These are phyloP conservation scores for Hypoxylon lienhwacheense DNA, from an alignment of 495 filamentous ascomycete species.

Conservation along the genomic window DNA sequence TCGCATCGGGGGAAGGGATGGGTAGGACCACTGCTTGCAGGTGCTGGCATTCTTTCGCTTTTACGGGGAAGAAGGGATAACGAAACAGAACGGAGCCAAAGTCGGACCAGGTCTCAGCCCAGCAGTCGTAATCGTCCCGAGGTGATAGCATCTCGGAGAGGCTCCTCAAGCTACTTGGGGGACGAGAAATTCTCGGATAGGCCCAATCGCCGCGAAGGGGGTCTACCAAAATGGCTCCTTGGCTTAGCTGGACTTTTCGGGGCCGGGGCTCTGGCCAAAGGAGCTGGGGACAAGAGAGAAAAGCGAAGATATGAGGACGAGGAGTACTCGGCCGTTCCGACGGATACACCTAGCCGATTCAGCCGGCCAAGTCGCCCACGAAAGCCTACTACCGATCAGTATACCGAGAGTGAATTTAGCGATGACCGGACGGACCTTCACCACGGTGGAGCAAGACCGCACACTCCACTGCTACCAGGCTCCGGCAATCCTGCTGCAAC, in stretches of 20 bases:
- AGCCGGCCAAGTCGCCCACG: conserved; percentile 42
- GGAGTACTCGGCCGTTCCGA: conserved; percentile 57
- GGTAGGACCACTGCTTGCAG: conserved; percentile 57
- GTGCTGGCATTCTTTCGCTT: conserved; percentile 62
- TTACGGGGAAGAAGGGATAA: conserved; percentile 49
- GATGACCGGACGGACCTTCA: conserved; percentile 50
- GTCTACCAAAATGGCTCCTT: conserved; percentile 66
- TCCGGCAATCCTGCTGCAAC: conserved; percentile 44
- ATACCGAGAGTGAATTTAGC: conserved; percentile 51
- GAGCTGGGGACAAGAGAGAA: conserved; percentile 61
- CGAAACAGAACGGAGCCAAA: conserved; percentile 41
- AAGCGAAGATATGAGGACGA: conserved; percentile 61
- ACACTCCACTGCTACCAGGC: conserved; percentile 45
- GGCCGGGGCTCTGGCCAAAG: conserved; percentile 65
- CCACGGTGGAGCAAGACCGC: conserved; percentile 36
- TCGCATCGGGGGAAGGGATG: conserved; percentile 52
- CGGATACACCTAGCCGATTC: conserved; percentile 53
- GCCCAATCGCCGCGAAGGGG: conserved; percentile 46
- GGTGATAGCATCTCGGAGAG: conserved; percentile 52
- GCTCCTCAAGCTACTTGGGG: conserved; percentile 55
- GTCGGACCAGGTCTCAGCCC: conserved; percentile 38
- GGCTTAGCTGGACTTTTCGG: conserved; percentile 69
- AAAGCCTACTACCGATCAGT: conserved; percentile 33
- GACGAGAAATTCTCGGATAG: conserved; percentile 63
- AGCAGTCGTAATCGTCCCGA: conserved; percentile 44